Conservation (phyloP, 495 filamentous ascomycete species). For the Tuber borchii region DNA sequence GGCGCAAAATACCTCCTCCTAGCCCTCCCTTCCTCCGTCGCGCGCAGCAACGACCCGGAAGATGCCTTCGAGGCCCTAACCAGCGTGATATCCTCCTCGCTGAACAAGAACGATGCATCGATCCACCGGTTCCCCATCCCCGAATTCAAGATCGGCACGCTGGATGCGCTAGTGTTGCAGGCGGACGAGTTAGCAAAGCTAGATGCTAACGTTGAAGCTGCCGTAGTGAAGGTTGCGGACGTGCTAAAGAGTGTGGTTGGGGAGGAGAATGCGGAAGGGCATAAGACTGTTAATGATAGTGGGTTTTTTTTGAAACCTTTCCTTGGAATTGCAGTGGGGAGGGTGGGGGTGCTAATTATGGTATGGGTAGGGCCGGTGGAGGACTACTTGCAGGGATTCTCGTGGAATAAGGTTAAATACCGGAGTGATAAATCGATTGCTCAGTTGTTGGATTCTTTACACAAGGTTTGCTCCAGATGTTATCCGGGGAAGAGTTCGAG, state of each 20-base stretch:
- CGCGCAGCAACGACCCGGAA: constrained; percentile 63
- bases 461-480: constrained; percentile 56
- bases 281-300: constrained; percentile 97
- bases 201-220: constrained; percentile 65
- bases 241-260: constrained; percentile 71
- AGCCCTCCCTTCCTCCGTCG: constrained; percentile 68
- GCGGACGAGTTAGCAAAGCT: constrained; percentile 93
- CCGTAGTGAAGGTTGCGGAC: constrained; percentile 83
- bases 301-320: constrained; percentile 42
- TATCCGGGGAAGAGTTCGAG: neutral
- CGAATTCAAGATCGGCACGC: constrained; percentile 92
- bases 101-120: constrained; percentile 67
- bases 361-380: constrained; percentile 70
- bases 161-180: constrained; percentile 93
- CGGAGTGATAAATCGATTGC: constrained; percentile 79
- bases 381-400: constrained; percentile 79
- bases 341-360: constrained; percentile 13
- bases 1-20: constrained; percentile 63
- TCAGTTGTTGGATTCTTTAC: constrained; percentile 75
- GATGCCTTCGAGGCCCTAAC: constrained; percentile 62
- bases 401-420: constrained; percentile 96
- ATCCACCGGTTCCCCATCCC: constrained; percentile 76
- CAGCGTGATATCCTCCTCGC: constrained; percentile 54
- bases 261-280: constrained; percentile 72
- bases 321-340: neutral